phyloP scores from a whole-genome alignment of 805 yeast species.

The Gaillardinia entomophila region DNA sequence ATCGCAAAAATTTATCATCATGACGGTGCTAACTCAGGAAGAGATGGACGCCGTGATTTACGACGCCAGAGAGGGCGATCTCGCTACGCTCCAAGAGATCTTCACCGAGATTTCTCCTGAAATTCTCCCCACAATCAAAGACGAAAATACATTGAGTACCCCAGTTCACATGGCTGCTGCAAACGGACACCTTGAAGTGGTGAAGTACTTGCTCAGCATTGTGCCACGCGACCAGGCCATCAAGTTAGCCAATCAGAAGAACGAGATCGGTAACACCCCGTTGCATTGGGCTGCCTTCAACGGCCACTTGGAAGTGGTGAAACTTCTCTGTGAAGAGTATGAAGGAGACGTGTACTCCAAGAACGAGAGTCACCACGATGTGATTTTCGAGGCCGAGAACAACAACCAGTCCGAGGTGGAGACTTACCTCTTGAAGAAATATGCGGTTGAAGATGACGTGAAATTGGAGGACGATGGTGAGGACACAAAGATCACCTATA shows the following conservation, averaged over 20 bases:
- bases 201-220: slow-evolving; percentile 51
- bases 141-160: slow-evolving; percentile 61
- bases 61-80: slow-evolving; percentile 85
- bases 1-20: background rate
- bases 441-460: slow-evolving; percentile 55
- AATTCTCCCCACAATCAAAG: slow-evolving; percentile 43
- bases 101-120: slow-evolving; percentile 53
- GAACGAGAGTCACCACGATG: slow-evolving; percentile 74
- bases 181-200: slow-evolving; percentile 76
- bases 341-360: slow-evolving; percentile 77
- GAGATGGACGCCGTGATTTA: slow-evolving; percentile 77
- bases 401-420: slow-evolving; percentile 73
- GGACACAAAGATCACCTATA: slow-evolving; percentile 38
- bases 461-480: slow-evolving; percentile 37
- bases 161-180: slow-evolving; percentile 95
- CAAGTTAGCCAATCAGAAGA: slow-evolving; percentile 31
- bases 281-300: slow-evolving; percentile 94
- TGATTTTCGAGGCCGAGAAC: slow-evolving; percentile 83
- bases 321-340: slow-evolving; percentile 64
- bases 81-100: slow-evolving; percentile 65
- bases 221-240: slow-evolving; percentile 40
- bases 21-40: slow-evolving; percentile 48
- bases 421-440: slow-evolving; percentile 67
- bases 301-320: slow-evolving; percentile 72
- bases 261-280: slow-evolving; percentile 88